Conservation (phyloP, 225 moss, liverwort and hornwort species). For the Pseudisothecium myosuroides region DNA sequence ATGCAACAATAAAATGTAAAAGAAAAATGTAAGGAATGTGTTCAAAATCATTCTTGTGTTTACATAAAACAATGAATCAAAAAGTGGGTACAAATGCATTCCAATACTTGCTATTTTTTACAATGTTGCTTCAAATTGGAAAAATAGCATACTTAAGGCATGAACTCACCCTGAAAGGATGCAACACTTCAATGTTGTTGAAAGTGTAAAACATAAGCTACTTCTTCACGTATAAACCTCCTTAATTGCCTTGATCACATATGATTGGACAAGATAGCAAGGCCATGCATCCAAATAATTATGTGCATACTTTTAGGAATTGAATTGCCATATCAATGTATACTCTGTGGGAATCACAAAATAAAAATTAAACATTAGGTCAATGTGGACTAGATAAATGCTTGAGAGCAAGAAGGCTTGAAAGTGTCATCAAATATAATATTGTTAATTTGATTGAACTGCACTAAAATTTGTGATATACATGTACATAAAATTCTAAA, state of each 20-base stretch:
- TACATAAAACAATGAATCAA: neutral
- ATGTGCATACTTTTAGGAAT: fast-evolving
- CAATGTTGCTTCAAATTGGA: fast-evolving
- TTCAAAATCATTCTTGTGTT: fast-evolving
- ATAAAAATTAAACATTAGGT: neutral
- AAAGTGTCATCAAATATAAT: neutral
- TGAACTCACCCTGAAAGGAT: neutral
- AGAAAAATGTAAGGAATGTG: neutral
- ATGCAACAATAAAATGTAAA: neutral
- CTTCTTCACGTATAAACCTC: neutral
- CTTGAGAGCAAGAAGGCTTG: neutral
- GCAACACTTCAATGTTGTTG: neutral
- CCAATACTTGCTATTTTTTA: neutral
- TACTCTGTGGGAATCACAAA: fast-evolving
- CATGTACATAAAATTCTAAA: neutral
- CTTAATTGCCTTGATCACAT: neutral
- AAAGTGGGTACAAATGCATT: neutral
- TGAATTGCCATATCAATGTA: neutral
- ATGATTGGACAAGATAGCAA: fast-evolving
- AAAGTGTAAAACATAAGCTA: neutral
- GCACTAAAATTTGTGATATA: neutral
- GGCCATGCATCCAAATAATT: neutral
- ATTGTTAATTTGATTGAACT: fast-evolving
- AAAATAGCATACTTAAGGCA: neutral
- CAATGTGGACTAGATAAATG: neutral